Conservation (phyloP, 106 monocot species). For the Apostasia ramifera region DNA sequence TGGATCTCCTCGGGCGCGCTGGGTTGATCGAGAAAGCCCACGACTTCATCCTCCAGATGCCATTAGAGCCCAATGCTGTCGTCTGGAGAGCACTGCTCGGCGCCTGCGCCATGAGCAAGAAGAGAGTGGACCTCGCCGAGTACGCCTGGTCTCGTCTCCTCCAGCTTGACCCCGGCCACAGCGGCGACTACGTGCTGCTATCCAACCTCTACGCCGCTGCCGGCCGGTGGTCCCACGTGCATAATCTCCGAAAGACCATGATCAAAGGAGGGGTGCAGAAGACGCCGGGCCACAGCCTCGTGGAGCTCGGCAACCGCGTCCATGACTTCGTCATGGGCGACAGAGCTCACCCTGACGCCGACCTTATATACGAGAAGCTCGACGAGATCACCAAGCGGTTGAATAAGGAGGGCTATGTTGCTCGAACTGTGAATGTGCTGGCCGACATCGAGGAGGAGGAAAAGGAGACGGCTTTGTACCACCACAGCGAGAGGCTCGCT, state of each 20-base stretch:
- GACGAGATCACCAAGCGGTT: constrained; percentile 39
- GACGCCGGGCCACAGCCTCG: constrained; percentile 61
- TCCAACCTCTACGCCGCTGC: constrained; percentile 67
- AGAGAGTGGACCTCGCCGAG: constrained; percentile 36
- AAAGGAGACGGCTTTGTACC: constrained; percentile 51
- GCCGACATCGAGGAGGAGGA: constrained; percentile 64
- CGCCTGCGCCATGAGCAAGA: constrained; percentile 68
- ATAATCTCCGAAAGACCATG: constrained; percentile 53
- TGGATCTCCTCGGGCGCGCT: constrained; percentile 71
- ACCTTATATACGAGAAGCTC: constrained; percentile 45
- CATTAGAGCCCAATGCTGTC: constrained; percentile 58
- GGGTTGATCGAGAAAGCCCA: constrained; percentile 62
- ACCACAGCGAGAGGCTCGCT: constrained; percentile 58
- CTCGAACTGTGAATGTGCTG: constrained; percentile 33
- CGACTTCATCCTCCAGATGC: constrained; percentile 50
- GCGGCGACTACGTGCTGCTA: constrained; percentile 74
- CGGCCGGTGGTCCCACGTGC: constrained; percentile 51
- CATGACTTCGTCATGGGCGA: constrained; percentile 61
- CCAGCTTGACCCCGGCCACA: constrained; percentile 64
- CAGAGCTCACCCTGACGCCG: constrained; percentile 31
- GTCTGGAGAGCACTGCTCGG: constrained; percentile 84
- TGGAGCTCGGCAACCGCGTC: constrained; percentile 41
- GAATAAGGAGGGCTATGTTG: constrained; percentile 37
- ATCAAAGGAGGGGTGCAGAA: constrained; percentile 59
- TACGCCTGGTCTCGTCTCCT: constrained; percentile 41